Evolutionary conservation across 148 eudicot genomes (phyloP).

Genomic region (Bassia scoparia): DNA sequence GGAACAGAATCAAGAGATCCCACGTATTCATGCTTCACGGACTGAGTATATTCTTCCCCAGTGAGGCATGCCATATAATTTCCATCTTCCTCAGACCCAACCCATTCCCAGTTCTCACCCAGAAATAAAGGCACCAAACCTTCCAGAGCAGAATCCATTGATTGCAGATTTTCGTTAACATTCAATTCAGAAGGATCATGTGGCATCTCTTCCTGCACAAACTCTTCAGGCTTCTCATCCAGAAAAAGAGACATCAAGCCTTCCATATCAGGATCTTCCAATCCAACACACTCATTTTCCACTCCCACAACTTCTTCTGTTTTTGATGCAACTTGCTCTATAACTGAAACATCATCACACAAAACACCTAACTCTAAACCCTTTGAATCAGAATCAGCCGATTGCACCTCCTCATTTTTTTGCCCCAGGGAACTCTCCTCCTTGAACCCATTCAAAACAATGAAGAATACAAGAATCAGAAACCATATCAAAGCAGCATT

Average conservation of each 20-base stretch:
- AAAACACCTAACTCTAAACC: constrained; percentile 27
- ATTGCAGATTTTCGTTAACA: constrained; percentile 6
- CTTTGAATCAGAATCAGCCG: constrained; percentile 26
- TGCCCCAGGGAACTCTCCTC: constrained; percentile 30
- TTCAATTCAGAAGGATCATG: constrained; percentile 22
- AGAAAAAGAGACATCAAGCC: constrained; percentile 25
- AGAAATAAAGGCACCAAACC: constrained; percentile 32
- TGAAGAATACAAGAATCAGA: constrained; percentile 12
- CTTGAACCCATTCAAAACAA: constrained; percentile 28
- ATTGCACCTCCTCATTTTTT: constrained; percentile 20
- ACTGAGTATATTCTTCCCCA: neutral
- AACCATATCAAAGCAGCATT: neutral
- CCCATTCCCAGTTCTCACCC: constrained; percentile 39
- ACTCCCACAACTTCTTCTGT: constrained; percentile 17
- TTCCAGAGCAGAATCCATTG: constrained; percentile 20
- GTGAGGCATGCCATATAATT: constrained; percentile 10
- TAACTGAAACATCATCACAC: constrained; percentile 14
- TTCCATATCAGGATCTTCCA: constrained; percentile 21
- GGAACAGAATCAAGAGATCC: constrained; percentile 15
- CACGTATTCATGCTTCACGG: constrained; percentile 17
- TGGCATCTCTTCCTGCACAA: constrained; percentile 23
- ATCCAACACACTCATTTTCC: constrained; percentile 21
- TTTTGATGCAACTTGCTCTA: constrained; percentile 7
- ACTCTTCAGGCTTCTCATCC: constrained; percentile 25
- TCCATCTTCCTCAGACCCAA: constrained; percentile 13